Conservation (phyloP, 371 early-diverging fungal genomes). For the Conidiobolus incongruus region DNA sequence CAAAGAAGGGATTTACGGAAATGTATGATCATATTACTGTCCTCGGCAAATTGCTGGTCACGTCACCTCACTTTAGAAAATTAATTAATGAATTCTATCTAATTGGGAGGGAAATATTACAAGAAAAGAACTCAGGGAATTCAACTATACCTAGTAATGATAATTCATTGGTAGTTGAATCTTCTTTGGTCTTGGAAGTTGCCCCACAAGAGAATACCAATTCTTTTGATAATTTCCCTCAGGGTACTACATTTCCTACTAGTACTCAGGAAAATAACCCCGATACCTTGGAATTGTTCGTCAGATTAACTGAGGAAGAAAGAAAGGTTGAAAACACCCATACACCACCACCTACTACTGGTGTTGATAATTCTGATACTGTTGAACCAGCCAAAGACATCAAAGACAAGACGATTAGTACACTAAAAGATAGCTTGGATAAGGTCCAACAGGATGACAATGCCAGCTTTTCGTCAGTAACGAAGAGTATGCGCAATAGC, state of each 20-base stretch:
- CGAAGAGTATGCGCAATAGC: not conserved
- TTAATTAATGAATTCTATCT: not conserved
- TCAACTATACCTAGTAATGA: not conserved
- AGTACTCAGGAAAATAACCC: not conserved
- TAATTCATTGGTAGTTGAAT: not conserved
- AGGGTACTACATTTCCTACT: no score
- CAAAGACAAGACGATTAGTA: no score
- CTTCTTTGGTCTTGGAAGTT: not conserved
- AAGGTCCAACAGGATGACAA: no score
- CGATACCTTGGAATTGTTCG: not conserved
- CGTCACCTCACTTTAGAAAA: not conserved
- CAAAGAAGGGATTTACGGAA: not conserved
- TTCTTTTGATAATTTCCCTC: not conserved
- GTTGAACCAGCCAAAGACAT: no score
- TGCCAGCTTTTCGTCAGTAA: no score
- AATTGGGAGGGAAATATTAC: not conserved
- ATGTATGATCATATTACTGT: not conserved
- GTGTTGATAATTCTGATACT: no score
- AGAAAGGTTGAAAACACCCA: not conserved
- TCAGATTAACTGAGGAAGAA: not conserved
- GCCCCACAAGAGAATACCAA: not conserved
- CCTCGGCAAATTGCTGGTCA: not conserved
- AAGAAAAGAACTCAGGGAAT: not conserved
- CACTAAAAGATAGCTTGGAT: no score
- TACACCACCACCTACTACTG: no score